Evolutionary conservation across 306 rosid genomes (phyloP).

Genomic region (Vigna radiata): DNA sequence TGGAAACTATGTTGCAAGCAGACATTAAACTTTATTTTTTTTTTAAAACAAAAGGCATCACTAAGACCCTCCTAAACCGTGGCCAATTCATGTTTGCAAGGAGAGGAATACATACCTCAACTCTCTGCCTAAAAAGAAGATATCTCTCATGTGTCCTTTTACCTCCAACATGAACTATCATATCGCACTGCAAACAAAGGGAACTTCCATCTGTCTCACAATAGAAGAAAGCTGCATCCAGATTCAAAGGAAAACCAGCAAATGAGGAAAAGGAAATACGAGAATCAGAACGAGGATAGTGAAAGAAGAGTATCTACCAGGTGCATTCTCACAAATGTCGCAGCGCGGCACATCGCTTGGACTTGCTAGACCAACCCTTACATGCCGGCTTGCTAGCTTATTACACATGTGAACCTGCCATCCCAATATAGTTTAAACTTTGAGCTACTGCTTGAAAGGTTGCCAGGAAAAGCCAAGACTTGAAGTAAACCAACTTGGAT

Average conservation of each 20-base stretch:
- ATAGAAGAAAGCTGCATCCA: constrained; percentile 77
- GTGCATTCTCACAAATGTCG: constrained; percentile 92
- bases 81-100: constrained; percentile 14
- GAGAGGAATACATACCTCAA: constrained; percentile 64
- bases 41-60: neutral
- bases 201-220: constrained; percentile 90
- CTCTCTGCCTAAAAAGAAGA: constrained; percentile 82
- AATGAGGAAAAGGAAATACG: constrained; percentile 34
- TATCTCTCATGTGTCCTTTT: constrained; percentile 83
- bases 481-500: constrained; percentile 15
- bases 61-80: constrained; percentile 4
- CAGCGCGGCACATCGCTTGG: constrained; percentile 81
- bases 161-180: constrained; percentile 86
- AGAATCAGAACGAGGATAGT: neutral
- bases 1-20: constrained; percentile 65
- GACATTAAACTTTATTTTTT: constrained; percentile 1
- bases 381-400: constrained; percentile 87
- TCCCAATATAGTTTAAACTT: constrained; percentile 21
- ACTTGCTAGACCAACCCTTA: constrained; percentile 80
- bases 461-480: neutral
- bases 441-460: constrained; percentile 6
- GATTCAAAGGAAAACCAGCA: constrained; percentile 29
- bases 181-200: constrained; percentile 82
- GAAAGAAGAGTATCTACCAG: constrained; percentile 55
- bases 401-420: constrained; percentile 87